These are phyloP conservation scores for Salicornia ramosissima DNA, from an alignment of 148 eudicot genomes.

Conservation along the genomic window DNA sequence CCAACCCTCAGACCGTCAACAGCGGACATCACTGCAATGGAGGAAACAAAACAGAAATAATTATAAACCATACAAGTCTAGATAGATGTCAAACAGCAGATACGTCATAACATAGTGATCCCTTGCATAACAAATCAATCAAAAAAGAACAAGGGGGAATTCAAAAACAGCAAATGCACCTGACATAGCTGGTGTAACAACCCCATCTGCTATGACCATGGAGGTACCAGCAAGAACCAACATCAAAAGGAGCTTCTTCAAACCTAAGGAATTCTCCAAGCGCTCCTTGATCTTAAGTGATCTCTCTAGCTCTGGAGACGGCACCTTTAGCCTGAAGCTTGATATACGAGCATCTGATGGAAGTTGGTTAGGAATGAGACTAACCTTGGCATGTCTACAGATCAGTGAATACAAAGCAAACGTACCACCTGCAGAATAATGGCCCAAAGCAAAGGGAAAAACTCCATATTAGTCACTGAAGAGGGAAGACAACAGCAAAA, in stretches of 20 bases:
- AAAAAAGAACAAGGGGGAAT: neutral
- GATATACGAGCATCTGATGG: constrained; percentile 93
- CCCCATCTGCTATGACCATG: constrained; percentile 96
- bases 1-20: constrained; percentile 88
- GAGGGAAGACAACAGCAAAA: constrained; percentile 8
- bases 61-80: neutral
- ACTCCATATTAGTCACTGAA: constrained; percentile 10
- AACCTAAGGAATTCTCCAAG: constrained; percentile 65
- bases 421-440: constrained; percentile 79
- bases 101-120: neutral
- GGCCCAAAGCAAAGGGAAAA: constrained; percentile 4
- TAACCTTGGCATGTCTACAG: constrained; percentile 95
- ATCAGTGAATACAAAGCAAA: constrained; percentile 93
- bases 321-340: constrained; percentile 94
- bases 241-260: constrained; percentile 83
- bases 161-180: constrained; percentile 35
- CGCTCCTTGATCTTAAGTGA: constrained; percentile 85
- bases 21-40: constrained; percentile 77
- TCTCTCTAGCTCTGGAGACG: constrained; percentile 96
- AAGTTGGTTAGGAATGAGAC: constrained; percentile 92
- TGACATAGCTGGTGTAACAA: constrained; percentile 98
- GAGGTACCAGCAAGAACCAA: constrained; percentile 94
- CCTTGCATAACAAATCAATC: neutral
- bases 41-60: constrained; percentile 16
- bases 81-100: neutral